phyloP scores from a whole-genome alignment of 2,329 filamentous ascomycete species.

The Exophiala sp. region DNA sequence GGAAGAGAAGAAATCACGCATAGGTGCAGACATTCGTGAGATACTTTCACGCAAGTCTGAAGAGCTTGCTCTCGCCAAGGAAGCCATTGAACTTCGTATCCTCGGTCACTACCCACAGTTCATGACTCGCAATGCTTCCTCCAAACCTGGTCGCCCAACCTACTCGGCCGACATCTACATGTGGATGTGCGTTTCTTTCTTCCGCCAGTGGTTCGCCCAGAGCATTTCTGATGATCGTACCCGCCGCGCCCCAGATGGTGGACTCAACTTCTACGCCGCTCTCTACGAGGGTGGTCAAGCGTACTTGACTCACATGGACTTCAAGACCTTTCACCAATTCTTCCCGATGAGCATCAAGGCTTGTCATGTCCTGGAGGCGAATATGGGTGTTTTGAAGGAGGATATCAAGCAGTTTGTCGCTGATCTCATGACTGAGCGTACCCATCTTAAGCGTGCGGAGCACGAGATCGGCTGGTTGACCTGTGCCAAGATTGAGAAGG shows the following conservation, averaged over 20 bases:
- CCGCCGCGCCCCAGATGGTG: conserved; percentile 42
- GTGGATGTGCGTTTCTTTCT: conserved; percentile 49
- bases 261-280: conserved; percentile 43
- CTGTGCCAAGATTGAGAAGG: conserved; percentile 39
- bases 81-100: conserved; percentile 31
- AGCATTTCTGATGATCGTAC: conserved; percentile 39
- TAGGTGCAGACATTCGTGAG: conserved; percentile 25
- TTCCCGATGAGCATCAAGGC: conserved; percentile 33
- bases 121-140: conserved; percentile 35
- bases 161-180: conserved; percentile 50
- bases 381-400: conserved; percentile 38
- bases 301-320: conserved; percentile 41
- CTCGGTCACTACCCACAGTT: conserved; percentile 35
- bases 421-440: conserved; percentile 38
- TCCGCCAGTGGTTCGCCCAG: conserved; percentile 48
- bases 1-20: conserved; percentile 18
- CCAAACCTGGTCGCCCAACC: conserved; percentile 38
- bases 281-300: conserved; percentile 40
- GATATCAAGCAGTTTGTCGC: conserved; percentile 35
- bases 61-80: conserved; percentile 29
- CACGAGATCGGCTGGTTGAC: conserved; percentile 44
- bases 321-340: conserved; percentile 29
- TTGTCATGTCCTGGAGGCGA: conserved; percentile 29
- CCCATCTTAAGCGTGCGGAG: conserved; percentile 38
- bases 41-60: conserved; percentile 30